Evolutionary conservation across 495 filamentous ascomycete genomes (phyloP), one percentile per base, ranked within the genome.

Genomic region (Penicillium nucicola): DNA sequence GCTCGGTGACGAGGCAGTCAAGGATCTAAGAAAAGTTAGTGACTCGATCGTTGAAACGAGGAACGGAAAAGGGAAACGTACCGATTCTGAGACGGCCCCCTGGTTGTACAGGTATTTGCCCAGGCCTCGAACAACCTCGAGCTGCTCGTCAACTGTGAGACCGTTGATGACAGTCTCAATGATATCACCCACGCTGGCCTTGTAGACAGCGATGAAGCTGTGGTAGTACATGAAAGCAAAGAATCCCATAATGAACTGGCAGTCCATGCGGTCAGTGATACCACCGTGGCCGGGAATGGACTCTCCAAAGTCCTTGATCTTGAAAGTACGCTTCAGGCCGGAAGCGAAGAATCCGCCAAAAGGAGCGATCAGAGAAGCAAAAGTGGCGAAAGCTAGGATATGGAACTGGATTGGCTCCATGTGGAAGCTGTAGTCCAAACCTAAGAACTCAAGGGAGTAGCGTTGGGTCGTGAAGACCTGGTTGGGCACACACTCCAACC

Each of bases 181-280:
- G 25, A 97, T 85, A 42, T 83, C 83, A 4, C 90, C 92, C 11
- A 95, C 85, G 48, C 77, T 88, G 8, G 87, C 83, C 58, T 86
- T 87, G 71, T 92, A 83, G 14, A 89, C 77, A 8, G 92, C 92
- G 63, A 99, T 93, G 67, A 99, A 99, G 61, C 89, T 92, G 68
- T 96, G 90, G 71, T 93, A 97, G 71, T 99, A 99, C 78, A 99
- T 88, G 71, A 88, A 97, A 11, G 95, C 83, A 60, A 99, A 97
- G 76, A 97, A 90, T 9, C 95, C 95, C 95, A 99, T 99, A 74
- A 97, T 97, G 74, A 97, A 97, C 65, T 99, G 95, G 72, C 95
- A 99, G 62, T 99, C 95, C 95, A 99, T 97, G 19, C 95, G 85
- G 67, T 99, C 95, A 6, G 95, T 99, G 70, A 99, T 97, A 55